phyloP scores from a whole-genome alignment of 2,329 filamentous ascomycete species.

The Sporothrix brasiliensis region DNA sequence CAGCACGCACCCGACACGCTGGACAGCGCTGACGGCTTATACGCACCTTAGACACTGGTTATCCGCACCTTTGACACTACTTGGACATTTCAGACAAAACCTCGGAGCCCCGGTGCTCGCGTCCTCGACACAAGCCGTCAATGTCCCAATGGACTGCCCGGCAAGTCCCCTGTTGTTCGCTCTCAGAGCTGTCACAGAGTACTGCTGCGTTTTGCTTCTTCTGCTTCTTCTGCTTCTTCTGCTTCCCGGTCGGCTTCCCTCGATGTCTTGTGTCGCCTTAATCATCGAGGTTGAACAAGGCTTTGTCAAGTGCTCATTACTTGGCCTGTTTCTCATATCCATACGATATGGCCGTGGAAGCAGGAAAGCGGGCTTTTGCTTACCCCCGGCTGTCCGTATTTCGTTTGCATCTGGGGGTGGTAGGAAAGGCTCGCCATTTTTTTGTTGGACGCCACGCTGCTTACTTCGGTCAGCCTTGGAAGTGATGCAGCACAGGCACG shows the following conservation, averaged over 20 bases:
- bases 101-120: not conserved
- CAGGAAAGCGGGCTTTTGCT: not conserved
- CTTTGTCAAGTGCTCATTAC: not conserved
- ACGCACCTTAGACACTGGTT: not conserved
- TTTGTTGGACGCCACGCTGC: slow-evolving; percentile 11
- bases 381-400: slow-evolving; percentile 1
- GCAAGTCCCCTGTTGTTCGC: not conserved
- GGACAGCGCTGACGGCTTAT: slow-evolving; percentile 1
- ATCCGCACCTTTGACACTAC: too few relatives aligned
- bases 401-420: not conserved
- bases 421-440: not conserved
- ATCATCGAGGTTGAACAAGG: not conserved
- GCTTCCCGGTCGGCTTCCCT: too few relatives aligned
- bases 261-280: not conserved
- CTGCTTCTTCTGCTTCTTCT: not conserved
- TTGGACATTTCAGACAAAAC: not conserved
- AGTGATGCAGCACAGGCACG: not conserved
- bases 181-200: not conserved
- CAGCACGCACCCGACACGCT: not conserved
- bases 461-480: slow-evolving; percentile 21
- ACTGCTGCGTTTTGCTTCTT: not conserved
- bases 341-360: not conserved
- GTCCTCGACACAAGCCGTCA: not conserved
- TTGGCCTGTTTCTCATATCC: not conserved
- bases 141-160: not conserved